These are phyloP conservation scores for Cystobasidiaceae sp. DNA, from an alignment of 1,284 basidiomycete species.

Conservation along the genomic window DNA sequence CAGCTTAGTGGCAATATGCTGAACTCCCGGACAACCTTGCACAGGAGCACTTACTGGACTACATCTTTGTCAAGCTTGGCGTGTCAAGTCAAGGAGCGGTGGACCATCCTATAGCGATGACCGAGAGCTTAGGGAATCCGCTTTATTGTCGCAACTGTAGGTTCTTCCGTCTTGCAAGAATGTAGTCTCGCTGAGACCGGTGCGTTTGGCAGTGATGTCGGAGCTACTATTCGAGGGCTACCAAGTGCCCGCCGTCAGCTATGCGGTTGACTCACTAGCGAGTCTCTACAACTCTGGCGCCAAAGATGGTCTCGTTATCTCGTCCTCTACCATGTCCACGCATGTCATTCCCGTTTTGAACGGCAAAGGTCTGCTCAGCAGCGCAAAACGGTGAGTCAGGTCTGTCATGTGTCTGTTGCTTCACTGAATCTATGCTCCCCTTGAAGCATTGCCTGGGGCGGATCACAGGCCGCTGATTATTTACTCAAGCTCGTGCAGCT, in stretches of 20 bases:
- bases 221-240: conserved; percentile 97
- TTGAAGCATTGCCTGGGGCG: conserved; percentile 87
- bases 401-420: neutral
- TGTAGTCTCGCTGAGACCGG: too few species aligned
- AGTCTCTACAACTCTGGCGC: conserved; percentile 65
- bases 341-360: conserved; percentile 77
- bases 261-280: conserved; percentile 87
- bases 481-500: conserved; percentile 87
- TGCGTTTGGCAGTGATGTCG: conserved; percentile 73
- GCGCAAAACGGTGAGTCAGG: conserved; percentile 75
- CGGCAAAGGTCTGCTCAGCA: conserved; percentile 72
- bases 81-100: conserved; percentile 58
- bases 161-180: too few species aligned
- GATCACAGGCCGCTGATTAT: conserved; percentile 81
- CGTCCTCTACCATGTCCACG: conserved; percentile 77
- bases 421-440: neutral
- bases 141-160: conserved; percentile 65
- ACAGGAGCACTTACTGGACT: conserved; percentile 93
- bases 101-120: conserved; percentile 88
- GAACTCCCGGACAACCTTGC: neutral
- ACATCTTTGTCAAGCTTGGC: conserved; percentile 79
- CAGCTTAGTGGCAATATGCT: neutral
- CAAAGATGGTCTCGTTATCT: conserved; percentile 77
- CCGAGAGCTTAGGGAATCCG: conserved; percentile 83
- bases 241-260: conserved; percentile 75